These are phyloP conservation scores for Rosa chinensis DNA, from an alignment of 306 rosid genomes.

Conservation along the genomic window DNA sequence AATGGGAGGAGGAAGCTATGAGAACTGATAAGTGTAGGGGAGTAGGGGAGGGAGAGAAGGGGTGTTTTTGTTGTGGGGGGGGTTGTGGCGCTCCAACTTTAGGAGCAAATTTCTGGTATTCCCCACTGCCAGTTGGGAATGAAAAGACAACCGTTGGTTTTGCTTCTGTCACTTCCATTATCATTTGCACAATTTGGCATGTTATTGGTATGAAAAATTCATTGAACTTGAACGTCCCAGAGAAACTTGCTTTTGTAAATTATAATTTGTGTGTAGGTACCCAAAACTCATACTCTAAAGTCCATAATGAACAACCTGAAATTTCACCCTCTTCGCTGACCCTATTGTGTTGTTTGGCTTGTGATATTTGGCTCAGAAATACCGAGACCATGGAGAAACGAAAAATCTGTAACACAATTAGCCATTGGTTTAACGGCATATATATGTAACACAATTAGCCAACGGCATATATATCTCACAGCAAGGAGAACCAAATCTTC, in stretches of 20 bases:
- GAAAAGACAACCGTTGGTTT: conserved; percentile 35
- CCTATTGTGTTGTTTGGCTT: not conserved
- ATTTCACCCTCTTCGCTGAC: not conserved
- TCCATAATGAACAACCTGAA: not conserved
- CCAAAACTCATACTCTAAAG: not conserved
- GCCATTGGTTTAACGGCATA: not conserved
- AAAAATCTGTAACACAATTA: not conserved
- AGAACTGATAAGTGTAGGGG: not conserved
- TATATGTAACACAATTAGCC: not conserved
- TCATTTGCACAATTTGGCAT: conserved; percentile 4
- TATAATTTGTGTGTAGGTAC: not conserved
- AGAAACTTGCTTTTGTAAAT: not conserved
- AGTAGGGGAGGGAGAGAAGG: too few relatives aligned
- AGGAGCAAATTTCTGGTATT: conserved; percentile 12
- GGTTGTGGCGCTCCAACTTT: not conserved
- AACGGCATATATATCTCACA: not conserved
- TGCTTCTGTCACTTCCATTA: conserved; percentile 37
- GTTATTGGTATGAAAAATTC: conserved; percentile 15
- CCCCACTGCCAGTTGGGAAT: conserved; percentile 15
- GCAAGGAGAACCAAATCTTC: not conserved
- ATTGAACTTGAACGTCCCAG: conserved; percentile 7
- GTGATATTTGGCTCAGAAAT: not conserved
- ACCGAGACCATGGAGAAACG: not conserved
- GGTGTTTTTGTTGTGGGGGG: too few relatives aligned
- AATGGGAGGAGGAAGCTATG: not conserved